phyloP scores from a whole-genome alignment of 768 basidiomycete species.

The Lepiota venenata region DNA sequence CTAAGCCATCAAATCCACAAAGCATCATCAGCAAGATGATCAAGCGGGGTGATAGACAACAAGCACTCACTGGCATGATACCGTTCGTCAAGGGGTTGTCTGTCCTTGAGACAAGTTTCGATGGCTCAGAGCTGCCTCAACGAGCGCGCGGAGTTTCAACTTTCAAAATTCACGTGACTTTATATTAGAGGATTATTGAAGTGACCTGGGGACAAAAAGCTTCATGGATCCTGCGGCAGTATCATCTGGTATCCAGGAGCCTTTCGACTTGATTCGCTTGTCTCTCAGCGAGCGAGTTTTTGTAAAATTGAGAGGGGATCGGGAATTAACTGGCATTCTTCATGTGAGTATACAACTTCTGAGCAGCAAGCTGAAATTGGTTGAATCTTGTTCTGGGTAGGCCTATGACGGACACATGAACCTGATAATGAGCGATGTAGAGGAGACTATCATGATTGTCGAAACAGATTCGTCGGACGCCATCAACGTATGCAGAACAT shows the following conservation, averaged over 20 bases:
- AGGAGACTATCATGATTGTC: slow-evolving; percentile 97
- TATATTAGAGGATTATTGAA: not conserved
- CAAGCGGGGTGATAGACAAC: not conserved
- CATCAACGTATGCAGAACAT: slow-evolving; percentile 63
- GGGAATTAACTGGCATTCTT: slow-evolving; percentile 86
- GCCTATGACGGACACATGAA: slow-evolving; percentile 99
- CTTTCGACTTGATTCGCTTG: slow-evolving; percentile 94
- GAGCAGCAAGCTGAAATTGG: slow-evolving; percentile 10
- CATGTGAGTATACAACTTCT: slow-evolving; percentile 58
- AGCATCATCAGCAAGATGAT: not conserved
- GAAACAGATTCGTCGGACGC: slow-evolving; percentile 66
- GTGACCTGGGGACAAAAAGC: not conserved
- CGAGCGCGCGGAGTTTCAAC: slow-evolving; percentile 23
- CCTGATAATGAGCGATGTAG: slow-evolving; percentile 94
- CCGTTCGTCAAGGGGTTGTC: slow-evolving; percentile 8
- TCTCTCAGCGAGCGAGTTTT: slow-evolving; percentile 97
- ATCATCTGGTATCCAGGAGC: slow-evolving; percentile 79
- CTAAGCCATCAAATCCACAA: slow-evolving; percentile 30
- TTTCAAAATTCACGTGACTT: slow-evolving; percentile 17
- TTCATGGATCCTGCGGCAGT: slow-evolving; percentile 70
- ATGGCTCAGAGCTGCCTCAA: not conserved
- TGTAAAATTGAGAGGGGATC: slow-evolving; percentile 94
- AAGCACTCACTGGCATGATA: slow-evolving; percentile 62
- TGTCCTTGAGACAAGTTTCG: not conserved
- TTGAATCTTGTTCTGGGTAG: slow-evolving; percentile 36